Percentiles rank a stretch among this genome's conserved stretches.
Evolutionary conservation across 2,329 filamentous ascomycete genomes (phyloP).

Genomic region (Monilinia polystroma): DNA sequence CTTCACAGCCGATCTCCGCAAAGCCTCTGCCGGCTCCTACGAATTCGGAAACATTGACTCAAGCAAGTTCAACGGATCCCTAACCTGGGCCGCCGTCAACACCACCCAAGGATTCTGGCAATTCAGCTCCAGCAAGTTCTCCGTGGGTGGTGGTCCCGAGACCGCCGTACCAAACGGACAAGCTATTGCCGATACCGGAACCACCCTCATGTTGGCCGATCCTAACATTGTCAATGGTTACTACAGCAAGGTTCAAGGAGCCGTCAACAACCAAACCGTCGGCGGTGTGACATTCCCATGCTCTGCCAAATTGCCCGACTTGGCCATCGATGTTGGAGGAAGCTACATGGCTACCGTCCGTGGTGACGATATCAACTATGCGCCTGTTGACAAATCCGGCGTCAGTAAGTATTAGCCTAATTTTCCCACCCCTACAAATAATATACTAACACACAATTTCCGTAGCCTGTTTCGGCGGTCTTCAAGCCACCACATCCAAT

Average conservation of each 20-base stretch:
- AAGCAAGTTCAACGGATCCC: conserved; percentile 52
- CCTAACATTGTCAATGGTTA: conserved; percentile 43
- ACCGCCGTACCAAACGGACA: conserved; percentile 56
- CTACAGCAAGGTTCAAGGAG: conserved; percentile 43
- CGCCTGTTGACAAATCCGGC: conserved; percentile 45
- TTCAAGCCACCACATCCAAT: conserved; percentile 57
- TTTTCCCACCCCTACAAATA: neutral
- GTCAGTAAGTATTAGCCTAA: conserved; percentile 47
- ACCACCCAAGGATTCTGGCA: conserved; percentile 55
- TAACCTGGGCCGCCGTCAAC: conserved; percentile 53
- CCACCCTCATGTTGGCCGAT: conserved; percentile 45
- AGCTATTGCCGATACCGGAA: conserved; percentile 48
- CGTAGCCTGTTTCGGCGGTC: conserved; percentile 63
- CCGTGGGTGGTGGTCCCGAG: conserved; percentile 52
- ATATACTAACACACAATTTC: conserved; percentile 19
- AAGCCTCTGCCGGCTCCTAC: conserved; percentile 49
- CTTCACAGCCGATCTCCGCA: conserved; percentile 57
- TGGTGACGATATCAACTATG: conserved; percentile 52
- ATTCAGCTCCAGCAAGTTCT: conserved; percentile 51
- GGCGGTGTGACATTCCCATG: conserved; percentile 45
- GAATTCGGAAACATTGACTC: conserved; percentile 57
- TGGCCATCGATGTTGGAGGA: conserved; percentile 43
- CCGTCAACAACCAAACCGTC: conserved; percentile 40
- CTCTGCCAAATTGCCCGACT: conserved; percentile 40
- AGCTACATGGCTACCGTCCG: conserved; percentile 48